Evolutionary conservation across 2,329 filamentous ascomycete species (phyloP).

Genomic region (Diaporthe citriasiana): DNA sequence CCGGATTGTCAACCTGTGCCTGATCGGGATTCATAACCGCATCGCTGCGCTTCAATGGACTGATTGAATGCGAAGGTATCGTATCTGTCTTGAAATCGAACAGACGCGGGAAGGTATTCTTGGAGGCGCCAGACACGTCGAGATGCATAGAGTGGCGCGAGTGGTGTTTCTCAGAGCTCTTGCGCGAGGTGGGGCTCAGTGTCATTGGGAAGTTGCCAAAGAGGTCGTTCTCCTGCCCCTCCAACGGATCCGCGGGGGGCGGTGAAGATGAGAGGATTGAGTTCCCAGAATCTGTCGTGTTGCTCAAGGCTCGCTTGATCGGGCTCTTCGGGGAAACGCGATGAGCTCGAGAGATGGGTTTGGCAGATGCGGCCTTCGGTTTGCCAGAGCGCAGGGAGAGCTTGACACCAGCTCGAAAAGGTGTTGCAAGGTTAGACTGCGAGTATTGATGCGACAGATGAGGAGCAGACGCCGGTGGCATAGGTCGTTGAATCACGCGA

Average conservation of each 20-base stretch:
- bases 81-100: slow-evolving; percentile 61
- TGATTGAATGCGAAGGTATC: slow-evolving; percentile 73
- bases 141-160: slow-evolving; percentile 70
- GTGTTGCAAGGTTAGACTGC: slow-evolving; percentile 70
- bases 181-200: slow-evolving; percentile 59
- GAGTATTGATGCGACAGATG: slow-evolving; percentile 50
- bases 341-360: slow-evolving; percentile 68
- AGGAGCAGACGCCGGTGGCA: slow-evolving; percentile 56
- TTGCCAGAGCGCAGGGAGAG: slow-evolving; percentile 75
- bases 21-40: slow-evolving; percentile 90
- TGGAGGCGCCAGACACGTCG: slow-evolving; percentile 68
- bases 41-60: slow-evolving; percentile 93
- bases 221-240: slow-evolving; percentile 60
- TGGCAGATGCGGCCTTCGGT: slow-evolving; percentile 67
- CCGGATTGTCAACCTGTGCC: slow-evolving; percentile 83
- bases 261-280: slow-evolving; percentile 66
- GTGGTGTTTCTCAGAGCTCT: slow-evolving; percentile 60
- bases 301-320: slow-evolving; percentile 80
- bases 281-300: slow-evolving; percentile 80
- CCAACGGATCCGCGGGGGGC: slow-evolving; percentile 55
- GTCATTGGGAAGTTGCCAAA: slow-evolving; percentile 49
- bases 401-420: slow-evolving; percentile 76
- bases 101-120: slow-evolving; percentile 65
- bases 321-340: slow-evolving; percentile 86
- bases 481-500: slow-evolving; percentile 54